Evolutionary conservation across 192 early-diverging fungal genomes (phyloP).

Genomic region (Linnemannia zychae): DNA sequence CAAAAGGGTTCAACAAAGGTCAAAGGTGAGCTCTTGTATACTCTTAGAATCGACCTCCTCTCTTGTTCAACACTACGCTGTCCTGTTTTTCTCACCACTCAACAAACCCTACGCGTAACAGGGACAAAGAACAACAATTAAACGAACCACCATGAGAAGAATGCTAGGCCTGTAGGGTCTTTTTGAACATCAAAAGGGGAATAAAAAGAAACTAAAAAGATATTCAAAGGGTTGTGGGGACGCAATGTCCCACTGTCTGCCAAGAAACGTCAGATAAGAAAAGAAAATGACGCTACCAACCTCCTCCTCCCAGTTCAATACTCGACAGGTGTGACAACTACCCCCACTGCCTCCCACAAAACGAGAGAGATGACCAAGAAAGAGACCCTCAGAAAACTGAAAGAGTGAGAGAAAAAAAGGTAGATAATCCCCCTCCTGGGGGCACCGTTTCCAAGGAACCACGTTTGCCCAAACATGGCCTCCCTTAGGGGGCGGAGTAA

Average conservation of each 20-base stretch:
- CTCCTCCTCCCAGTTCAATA: background rate
- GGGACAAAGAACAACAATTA: background rate
- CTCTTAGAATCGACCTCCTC: background rate
- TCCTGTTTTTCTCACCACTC: background rate
- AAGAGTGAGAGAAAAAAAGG: background rate
- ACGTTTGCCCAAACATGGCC: background rate
- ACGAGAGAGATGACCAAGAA: background rate
- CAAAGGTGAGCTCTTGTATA: background rate
- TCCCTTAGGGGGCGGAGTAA: background rate
- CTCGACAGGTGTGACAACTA: background rate
- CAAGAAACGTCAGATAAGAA: background rate
- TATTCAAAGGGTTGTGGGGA: background rate
- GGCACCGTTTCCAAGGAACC: conserved; percentile 3
- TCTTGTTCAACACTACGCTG: background rate
- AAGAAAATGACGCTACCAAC: background rate
- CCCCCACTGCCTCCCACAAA: background rate
- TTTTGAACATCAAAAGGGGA: background rate
- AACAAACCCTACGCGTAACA: background rate
- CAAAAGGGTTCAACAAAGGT: background rate
- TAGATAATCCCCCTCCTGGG: background rate
- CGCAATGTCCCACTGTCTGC: background rate
- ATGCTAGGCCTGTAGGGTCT: background rate
- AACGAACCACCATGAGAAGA: background rate
- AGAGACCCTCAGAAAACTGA: background rate
- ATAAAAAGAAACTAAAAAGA: background rate